Evolutionary conservation across 495 filamentous ascomycete species (phyloP).

Genomic region (Alectoria sarmentosa): DNA sequence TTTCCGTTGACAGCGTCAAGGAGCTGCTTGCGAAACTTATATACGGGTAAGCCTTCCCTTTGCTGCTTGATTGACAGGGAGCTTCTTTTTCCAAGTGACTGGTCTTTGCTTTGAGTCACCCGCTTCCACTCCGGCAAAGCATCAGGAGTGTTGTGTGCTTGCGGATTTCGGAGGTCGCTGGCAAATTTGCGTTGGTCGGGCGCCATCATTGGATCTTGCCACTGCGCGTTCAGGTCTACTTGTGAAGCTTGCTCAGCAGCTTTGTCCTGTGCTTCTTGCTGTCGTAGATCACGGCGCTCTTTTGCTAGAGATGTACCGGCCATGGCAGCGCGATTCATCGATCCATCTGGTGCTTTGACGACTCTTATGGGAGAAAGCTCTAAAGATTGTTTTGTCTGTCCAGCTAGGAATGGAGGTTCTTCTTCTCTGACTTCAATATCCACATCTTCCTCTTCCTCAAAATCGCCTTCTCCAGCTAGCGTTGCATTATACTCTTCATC

Average conservation of each 20-base stretch:
- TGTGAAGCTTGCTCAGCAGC: constrained; percentile 70
- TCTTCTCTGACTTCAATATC: constrained; percentile 96
- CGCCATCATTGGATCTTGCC: constrained; percentile 92
- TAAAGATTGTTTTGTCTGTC: constrained; percentile 91
- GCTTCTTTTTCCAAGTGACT: constrained; percentile 77
- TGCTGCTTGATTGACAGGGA: constrained; percentile 94
- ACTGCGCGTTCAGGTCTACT: constrained; percentile 84
- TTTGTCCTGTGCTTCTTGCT: constrained; percentile 80
- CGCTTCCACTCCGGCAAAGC: constrained; percentile 89
- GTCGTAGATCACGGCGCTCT: constrained; percentile 79
- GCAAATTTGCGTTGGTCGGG: constrained; percentile 83
- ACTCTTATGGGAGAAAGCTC: constrained; percentile 93
- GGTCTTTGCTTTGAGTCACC: constrained; percentile 72
- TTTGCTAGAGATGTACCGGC: constrained; percentile 83
- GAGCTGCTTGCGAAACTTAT: constrained; percentile 78
- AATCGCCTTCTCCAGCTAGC: constrained; percentile 73
- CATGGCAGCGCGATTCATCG: constrained; percentile 92
- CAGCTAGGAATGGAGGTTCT: constrained; percentile 91
- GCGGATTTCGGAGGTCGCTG: constrained; percentile 60
- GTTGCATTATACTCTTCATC: constrained; percentile 92
- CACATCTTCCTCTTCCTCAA: constrained; percentile 94
- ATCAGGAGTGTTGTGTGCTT: constrained; percentile 51
- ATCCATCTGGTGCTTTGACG: constrained; percentile 95
- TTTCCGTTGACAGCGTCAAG: constrained; percentile 83
- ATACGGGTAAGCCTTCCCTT: constrained; percentile 84